Evolutionary conservation across 257 asterid species (phyloP), one percentile per base, ranked within the genome.

Genomic region (Solanum megistacrolobum): DNA sequence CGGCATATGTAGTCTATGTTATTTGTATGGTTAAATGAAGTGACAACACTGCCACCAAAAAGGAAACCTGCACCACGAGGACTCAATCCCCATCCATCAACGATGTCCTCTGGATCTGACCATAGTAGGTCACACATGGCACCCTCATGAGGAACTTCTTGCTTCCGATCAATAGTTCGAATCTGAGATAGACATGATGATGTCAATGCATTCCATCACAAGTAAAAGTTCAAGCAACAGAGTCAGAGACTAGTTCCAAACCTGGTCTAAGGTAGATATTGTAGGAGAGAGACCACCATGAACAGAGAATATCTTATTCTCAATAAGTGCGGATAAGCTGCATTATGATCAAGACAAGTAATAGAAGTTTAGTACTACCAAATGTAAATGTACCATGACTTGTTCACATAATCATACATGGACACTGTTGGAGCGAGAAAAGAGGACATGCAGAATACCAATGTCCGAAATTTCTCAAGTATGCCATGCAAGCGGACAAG

Each of bases 131-230:
- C 99, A 82, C 99, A 97, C 99, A 97, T 97, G 88, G 95, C 96
- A 89, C 99, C 99, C 91, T 97, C 99, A 48, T 96, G 99, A 66
- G 99, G 98, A 88, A 96, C 99, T 90, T 97, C 99, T 93, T 96
- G 98, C 91, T 97, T 97, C 76, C 99, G 96, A 90, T 97, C 99
- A 88, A 97, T 97, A 71, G 91, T 91, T 85, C 98, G 96, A 87
- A 97, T 96, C 99, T 97, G 93, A 83, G 85, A 91, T 29, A 35
- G 27, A 65, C 75, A 6, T 34, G n/a, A 72, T 20, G 39, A 83
- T 84, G 88, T 91, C 86, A 90, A 85, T 86, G 60, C 32, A 73
- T 81, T 25, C 72, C 11, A 69, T 48, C 79, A 84, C 29, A 79
- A 18, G 27, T 87, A 39, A 83, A 48, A 73, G 18, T 41, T 66